Conservation (phyloP, 345 rosid species). For the Citrus mangshanensis region DNA sequence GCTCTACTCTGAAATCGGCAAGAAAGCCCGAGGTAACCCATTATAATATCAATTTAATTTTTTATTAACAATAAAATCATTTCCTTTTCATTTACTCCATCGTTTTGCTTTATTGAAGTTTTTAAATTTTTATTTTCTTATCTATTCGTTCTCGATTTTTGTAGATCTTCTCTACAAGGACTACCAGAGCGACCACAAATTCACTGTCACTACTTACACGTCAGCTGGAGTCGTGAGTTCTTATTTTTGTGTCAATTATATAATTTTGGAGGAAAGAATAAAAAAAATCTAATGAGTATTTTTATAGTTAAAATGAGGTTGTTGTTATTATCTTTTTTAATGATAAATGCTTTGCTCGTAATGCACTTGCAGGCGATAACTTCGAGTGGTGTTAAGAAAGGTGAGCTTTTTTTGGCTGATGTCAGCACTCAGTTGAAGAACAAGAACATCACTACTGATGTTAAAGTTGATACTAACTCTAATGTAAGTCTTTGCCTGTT, state of each 20-base stretch:
- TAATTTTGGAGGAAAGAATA: background rate
- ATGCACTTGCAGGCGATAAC: slow-evolving; percentile 59
- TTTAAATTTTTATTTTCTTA: background rate
- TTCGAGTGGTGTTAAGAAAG: slow-evolving; percentile 71
- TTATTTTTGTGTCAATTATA: background rate
- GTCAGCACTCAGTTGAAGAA: slow-evolving; percentile 78
- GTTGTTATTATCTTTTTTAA: background rate
- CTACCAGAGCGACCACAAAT: slow-evolving; percentile 87
- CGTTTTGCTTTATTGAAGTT: background rate
- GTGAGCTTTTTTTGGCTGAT: slow-evolving; percentile 74
- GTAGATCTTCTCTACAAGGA: slow-evolving; percentile 91
- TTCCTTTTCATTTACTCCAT: background rate
- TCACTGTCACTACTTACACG: slow-evolving; percentile 75
- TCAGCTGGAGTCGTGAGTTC: slow-evolving; percentile 71
- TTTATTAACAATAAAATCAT: background rate
- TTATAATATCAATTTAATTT: background rate
- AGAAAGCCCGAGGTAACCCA: slow-evolving; percentile 76
- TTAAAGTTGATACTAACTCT: slow-evolving; percentile 82
- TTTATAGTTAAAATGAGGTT: background rate
- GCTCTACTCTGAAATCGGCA: slow-evolving; percentile 88
- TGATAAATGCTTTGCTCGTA: background rate
- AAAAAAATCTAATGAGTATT: background rate
- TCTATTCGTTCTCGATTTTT: background rate
- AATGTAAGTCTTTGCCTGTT: slow-evolving; percentile 44
- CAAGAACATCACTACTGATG: slow-evolving; percentile 80